Conservation (phyloP, 2,329 filamentous ascomycete genomes). For the Sporothrix dimorphospora region DNA sequence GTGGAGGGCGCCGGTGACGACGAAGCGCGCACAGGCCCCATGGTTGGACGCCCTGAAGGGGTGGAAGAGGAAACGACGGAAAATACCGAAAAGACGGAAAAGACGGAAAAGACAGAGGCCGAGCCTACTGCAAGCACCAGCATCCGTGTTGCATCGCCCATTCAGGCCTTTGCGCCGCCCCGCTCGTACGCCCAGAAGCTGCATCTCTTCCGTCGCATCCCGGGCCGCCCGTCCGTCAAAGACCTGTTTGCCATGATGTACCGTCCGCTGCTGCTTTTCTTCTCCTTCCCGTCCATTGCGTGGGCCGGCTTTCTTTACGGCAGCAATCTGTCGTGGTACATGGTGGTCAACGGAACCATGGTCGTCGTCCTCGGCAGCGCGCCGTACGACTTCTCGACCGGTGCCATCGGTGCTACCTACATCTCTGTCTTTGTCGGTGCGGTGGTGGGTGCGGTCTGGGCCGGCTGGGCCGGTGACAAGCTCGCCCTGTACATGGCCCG, state of each 20-base stretch:
- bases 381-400: conserved; percentile 36
- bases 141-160: background rate
- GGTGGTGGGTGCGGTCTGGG: conserved; percentile 34
- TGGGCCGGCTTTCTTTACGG: conserved; percentile 38
- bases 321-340: conserved; percentile 39
- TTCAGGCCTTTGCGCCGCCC: background rate
- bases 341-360: conserved; percentile 37
- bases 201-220: conserved; percentile 13
- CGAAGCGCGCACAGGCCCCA: background rate
- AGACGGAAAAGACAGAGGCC: background rate
- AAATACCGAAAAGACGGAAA: background rate
- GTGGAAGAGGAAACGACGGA: background rate
- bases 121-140: background rate
- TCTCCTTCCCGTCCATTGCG: conserved; percentile 29
- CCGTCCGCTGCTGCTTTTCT: conserved; percentile 25
- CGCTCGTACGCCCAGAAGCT: conserved; percentile 22
- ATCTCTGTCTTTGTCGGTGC: conserved; percentile 34
- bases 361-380: conserved; percentile 32
- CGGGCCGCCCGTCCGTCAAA: conserved; percentile 34
- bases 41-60: background rate
- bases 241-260: conserved; percentile 34
- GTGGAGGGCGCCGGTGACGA: conserved; percentile 38
- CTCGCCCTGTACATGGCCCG: conserved; percentile 43
- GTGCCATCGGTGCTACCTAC: conserved; percentile 35
- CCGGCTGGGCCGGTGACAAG: conserved; percentile 35